A percentile compares a stretch with the other conserved stretches of the same genome.
Evolutionary conservation across 768 basidiomycete genomes (phyloP).

Genomic region (Tricholoma saponaceum): DNA sequence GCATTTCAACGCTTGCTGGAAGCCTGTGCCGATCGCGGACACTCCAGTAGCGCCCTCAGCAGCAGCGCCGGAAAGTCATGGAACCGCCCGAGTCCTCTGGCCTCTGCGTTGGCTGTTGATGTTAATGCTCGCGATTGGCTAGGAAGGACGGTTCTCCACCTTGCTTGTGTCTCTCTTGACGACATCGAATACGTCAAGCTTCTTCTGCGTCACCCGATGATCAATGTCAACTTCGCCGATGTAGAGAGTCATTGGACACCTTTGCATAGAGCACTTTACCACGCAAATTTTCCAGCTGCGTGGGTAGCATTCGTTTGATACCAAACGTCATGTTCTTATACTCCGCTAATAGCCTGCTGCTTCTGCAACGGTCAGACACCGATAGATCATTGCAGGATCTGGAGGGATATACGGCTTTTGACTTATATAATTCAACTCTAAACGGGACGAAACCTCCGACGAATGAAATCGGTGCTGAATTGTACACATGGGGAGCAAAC

Average conservation of each 20-base stretch:
- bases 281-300: conserved; percentile 71
- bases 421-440: conserved; percentile 89
- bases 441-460: conserved; percentile 60
- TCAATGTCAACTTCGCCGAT: conserved; percentile 81
- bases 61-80: conserved; percentile 55
- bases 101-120: conserved; percentile 33
- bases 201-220: conserved; percentile 67
- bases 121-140: conserved; percentile 71
- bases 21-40: conserved; percentile 34
- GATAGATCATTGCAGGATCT: conserved; percentile 72
- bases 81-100: conserved; percentile 42
- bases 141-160: conserved; percentile 78
- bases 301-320: conserved; percentile 29
- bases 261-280: conserved; percentile 82
- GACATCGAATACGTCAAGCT: conserved; percentile 74
- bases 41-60: conserved; percentile 30
- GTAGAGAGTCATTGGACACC: conserved; percentile 88
- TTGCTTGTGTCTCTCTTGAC: conserved; percentile 66
- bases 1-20: conserved; percentile 76
- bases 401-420: conserved; percentile 90
- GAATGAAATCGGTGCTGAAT: conserved; percentile 41
- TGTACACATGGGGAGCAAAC: conserved; percentile 89
- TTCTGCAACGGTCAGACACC: conserved; percentile 71
- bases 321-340: not conserved
- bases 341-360: conserved; percentile 47